Evolutionary conservation across 352 stramenopile species (phyloP).

Genomic region (Proteromonas lacertae): DNA sequence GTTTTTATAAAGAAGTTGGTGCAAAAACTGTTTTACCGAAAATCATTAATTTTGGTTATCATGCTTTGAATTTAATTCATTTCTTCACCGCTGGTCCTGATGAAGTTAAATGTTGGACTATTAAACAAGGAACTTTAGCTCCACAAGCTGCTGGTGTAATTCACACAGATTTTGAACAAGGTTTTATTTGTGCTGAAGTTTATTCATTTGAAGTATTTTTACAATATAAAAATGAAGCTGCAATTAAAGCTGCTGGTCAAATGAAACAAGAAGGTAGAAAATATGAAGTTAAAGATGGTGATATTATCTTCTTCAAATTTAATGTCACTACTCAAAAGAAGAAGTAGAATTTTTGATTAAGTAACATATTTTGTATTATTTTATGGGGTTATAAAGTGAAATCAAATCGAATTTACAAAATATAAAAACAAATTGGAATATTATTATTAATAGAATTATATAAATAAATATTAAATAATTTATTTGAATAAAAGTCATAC

Average conservation of each 20-base stretch:
- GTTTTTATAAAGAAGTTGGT: constrained; percentile 20
- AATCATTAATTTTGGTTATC: constrained; percentile 85
- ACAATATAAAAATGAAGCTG: constrained; percentile 11
- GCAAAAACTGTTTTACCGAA: constrained; percentile 61
- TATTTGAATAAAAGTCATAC: too few relatives aligned
- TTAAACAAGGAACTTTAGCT: constrained; percentile 73
- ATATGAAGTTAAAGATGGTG: constrained; percentile 49
- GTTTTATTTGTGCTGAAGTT: constrained; percentile 82
- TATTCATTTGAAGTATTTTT: constrained; percentile 49
- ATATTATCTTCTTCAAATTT: constrained; percentile 61
- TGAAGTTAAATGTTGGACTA: constrained; percentile 94
- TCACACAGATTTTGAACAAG: constrained; percentile 95
- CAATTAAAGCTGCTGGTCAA: constrained; percentile 42
- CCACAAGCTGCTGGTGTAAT: constrained; percentile 91
- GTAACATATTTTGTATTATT: too few relatives aligned
- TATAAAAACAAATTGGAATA: too few relatives aligned
- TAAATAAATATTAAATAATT: too few relatives aligned
- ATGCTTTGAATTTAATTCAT: constrained; percentile 82
- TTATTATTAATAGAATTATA: too few relatives aligned
- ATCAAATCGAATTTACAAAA: too few relatives aligned
- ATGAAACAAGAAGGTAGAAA: constrained; percentile 43
- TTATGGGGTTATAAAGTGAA: too few relatives aligned
- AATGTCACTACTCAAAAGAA: constrained; percentile 36
- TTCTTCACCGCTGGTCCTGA: constrained; percentile 96
- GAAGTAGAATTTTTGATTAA: too few relatives aligned